Evolutionary conservation across 805 yeast genomes (phyloP).

Genomic region (Blastobotrys attinorum): DNA sequence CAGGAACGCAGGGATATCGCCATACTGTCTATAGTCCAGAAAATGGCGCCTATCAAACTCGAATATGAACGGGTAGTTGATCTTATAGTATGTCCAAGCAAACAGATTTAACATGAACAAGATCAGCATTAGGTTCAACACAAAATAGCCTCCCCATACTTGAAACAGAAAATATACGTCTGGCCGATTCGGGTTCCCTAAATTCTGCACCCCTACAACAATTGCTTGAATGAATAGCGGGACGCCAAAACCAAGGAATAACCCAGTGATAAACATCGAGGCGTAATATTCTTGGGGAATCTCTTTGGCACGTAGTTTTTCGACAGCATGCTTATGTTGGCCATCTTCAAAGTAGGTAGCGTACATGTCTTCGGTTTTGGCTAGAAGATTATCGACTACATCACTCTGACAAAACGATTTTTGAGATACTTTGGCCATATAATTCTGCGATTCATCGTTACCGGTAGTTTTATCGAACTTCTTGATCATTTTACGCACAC

Average conservation of each 20-base stretch:
- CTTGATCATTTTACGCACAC: constrained; percentile 79
- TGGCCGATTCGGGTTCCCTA: constrained; percentile 35
- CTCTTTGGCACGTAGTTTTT: constrained; percentile 50
- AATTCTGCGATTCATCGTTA: constrained; percentile 37
- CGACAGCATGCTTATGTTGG: constrained; percentile 63
- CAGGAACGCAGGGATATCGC: constrained; percentile 54
- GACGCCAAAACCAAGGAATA: constrained; percentile 58
- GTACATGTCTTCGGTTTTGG: constrained; percentile 59
- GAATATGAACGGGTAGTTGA: constrained; percentile 87
- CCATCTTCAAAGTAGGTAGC: constrained; percentile 61
- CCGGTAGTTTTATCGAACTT: constrained; percentile 75
- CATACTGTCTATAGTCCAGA: constrained; percentile 56
- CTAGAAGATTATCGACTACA: constrained; percentile 53
- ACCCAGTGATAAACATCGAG: constrained; percentile 51
- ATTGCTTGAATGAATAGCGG: constrained; percentile 62
- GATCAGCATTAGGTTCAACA: constrained; percentile 50
- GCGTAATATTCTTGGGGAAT: constrained; percentile 31
- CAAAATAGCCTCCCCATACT: constrained; percentile 86
- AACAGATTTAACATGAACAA: constrained; percentile 62
- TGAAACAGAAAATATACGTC: constrained; percentile 64
- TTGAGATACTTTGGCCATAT: constrained; percentile 49
- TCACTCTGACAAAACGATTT: constrained; percentile 58
- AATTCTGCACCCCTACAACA: constrained; percentile 40
- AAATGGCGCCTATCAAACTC: constrained; percentile 70
- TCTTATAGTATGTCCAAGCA: constrained; percentile 65